A percentile compares a stretch with the other conserved stretches of the same genome.
Evolutionary conservation across 176 grass and related monocot species (phyloP).

Genomic region (Alopecurus myosuroides): DNA sequence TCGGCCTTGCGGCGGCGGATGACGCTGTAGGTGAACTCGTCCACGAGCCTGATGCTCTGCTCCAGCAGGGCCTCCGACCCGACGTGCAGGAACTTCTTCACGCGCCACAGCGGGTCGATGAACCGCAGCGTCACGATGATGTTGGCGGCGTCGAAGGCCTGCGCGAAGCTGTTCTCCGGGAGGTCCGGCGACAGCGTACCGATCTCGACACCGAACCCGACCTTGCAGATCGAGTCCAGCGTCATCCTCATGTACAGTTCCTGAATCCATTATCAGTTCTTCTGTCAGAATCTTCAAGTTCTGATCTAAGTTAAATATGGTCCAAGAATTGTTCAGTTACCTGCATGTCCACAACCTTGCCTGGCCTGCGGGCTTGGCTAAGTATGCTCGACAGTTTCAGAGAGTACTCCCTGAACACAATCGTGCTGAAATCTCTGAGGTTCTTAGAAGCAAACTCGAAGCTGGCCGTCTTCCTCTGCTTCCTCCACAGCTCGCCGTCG

Average conservation of each 20-base stretch:
- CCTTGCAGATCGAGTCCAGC: slow-evolving; percentile 87
- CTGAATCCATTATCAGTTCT: slow-evolving; percentile 28
- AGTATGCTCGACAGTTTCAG: slow-evolving; percentile 82
- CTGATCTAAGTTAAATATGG: no score
- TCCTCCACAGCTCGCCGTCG: slow-evolving; percentile 85
- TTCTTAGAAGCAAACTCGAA: slow-evolving; percentile 95
- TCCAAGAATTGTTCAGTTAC: slow-evolving; percentile 13
- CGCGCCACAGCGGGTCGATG: slow-evolving; percentile 77
- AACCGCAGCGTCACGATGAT: slow-evolving; percentile 85
- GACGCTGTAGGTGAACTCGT: slow-evolving; percentile 84
- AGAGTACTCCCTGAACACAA: slow-evolving; percentile 82
- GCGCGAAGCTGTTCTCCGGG: slow-evolving; percentile 77
- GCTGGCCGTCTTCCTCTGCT: slow-evolving; percentile 92
- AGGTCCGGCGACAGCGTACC: slow-evolving; percentile 75
- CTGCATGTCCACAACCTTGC: slow-evolving; percentile 71
- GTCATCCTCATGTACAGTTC: slow-evolving; percentile 96
- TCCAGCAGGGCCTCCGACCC: slow-evolving; percentile 75
- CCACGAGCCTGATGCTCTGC: slow-evolving; percentile 81
- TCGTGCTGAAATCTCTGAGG: slow-evolving; percentile 77
- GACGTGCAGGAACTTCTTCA: slow-evolving; percentile 68
- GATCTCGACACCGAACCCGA: slow-evolving; percentile 85
- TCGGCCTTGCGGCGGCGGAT: slow-evolving; percentile 73
- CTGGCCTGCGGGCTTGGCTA: slow-evolving; percentile 40
- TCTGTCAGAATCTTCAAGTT: neutral
- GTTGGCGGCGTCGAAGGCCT: slow-evolving; percentile 79